Base-by-base conservation (phyloP, 352 stramenopile species). In the Phytopythium litorale region DNA sequence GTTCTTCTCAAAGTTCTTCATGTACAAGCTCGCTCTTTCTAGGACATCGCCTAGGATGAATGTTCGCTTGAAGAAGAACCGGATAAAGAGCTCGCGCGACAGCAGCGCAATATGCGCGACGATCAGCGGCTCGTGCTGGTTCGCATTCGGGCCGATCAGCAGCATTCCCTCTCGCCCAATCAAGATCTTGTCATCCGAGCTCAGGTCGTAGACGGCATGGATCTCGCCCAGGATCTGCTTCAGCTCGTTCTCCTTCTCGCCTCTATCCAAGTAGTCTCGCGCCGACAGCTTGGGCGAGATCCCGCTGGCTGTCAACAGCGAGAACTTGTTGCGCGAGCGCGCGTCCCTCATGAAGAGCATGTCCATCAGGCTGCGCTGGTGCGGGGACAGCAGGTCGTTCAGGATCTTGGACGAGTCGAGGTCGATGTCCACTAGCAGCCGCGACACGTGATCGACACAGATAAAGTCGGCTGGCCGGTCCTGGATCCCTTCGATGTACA, bases 241-340 rank as follows among this genome's bases (percentile, higher is more conserved):
- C 19, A 99, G 80, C 71, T 99, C 96, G 64, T 99, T 99, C 63
- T 99, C 96, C 52, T 98, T 98, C 64, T 99, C 92, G 45, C 91
- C 92, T 45, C 96, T 94, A 68, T 99, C 96, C 67, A 99, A 90
- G 78, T 98, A 99, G 58, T 98, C 96, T 61, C 96, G 83, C 11
- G 95, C 96, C 9, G 93, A 94, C 1, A 98, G 78, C 70, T 98
- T 96, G 1, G 96, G 96, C 8, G 91, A 96, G 37, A 99, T 98
- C 52, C 98, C 92, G 57, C 95, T 96, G n/a, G 97, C 96, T 25
- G 98, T 98, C 52, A 99, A 97, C 21, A 99, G 68, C 60, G 98
- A 98, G 66, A 99, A 96, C 64, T 99, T 99, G 78, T 98, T 98
- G 32, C 96, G 76, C 45, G 97, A 98, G 19, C 78, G 68, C 28